Conservation (phyloP, 768 basidiomycete genomes). For the Amanita molliuscula region DNA sequence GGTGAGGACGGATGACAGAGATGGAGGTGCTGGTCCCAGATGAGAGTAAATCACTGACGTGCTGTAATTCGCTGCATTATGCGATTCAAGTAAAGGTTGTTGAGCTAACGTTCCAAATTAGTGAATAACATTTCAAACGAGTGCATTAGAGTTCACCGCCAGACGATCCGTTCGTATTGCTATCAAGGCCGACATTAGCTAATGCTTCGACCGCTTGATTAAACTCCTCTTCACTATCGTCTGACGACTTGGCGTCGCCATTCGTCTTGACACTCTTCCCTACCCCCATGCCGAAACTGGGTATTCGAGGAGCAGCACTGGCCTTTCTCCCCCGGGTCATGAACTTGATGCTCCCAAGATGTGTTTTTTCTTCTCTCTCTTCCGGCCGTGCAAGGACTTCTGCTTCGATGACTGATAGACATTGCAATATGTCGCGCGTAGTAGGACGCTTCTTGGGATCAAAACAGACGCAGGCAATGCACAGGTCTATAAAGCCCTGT, state of each 20-base stretch:
- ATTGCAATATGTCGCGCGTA: slow-evolving; percentile 69
- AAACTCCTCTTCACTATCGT: slow-evolving; percentile 63
- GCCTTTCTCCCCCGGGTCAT: slow-evolving; percentile 60
- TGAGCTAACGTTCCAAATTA: slow-evolving; percentile 24
- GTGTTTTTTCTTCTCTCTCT: slow-evolving; percentile 50
- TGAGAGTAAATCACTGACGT: slow-evolving; percentile 54
- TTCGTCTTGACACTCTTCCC: slow-evolving; percentile 42
- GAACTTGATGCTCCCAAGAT: slow-evolving; percentile 81
- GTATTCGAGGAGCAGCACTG: slow-evolving; percentile 59
- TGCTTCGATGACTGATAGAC: slow-evolving; percentile 71
- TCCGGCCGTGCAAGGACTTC: slow-evolving; percentile 64
- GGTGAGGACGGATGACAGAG: slow-evolving; percentile 66
- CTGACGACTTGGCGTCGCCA: slow-evolving; percentile 25
- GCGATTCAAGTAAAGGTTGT: slow-evolving; percentile 42
- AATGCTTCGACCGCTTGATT: slow-evolving; percentile 48
- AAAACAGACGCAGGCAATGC: slow-evolving; percentile 63
- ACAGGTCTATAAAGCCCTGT: slow-evolving; percentile 62
- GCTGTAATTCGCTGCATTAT: slow-evolving; percentile 45
- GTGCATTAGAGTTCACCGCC: slow-evolving; percentile 18
- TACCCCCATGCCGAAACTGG: slow-evolving; percentile 73
- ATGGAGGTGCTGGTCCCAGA: slow-evolving; percentile 25
- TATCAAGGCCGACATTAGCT: slow-evolving; percentile 39
- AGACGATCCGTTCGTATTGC: slow-evolving; percentile 33
- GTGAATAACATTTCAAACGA: neutral
- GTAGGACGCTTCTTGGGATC: slow-evolving; percentile 64